A percentile compares a stretch with the other conserved stretches of the same genome.
Conservation (phyloP, 495 filamentous ascomycete species). For the Aspergillus heteromorphus region DNA sequence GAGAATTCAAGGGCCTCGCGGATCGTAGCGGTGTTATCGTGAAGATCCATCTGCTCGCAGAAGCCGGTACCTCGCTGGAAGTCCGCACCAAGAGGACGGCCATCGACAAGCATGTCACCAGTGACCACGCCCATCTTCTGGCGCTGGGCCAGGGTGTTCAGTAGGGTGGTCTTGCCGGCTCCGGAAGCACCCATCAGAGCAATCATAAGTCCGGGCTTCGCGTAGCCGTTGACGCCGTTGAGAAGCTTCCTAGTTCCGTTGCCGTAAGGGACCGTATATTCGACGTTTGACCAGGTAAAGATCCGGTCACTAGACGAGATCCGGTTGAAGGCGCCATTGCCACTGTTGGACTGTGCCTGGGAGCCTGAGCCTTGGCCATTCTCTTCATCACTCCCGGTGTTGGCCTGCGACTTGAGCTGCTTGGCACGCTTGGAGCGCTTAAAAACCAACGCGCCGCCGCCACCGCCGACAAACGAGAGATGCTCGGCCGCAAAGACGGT, state of each 20-base stretch:
- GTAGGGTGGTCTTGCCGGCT: constrained; percentile 74
- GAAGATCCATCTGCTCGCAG: constrained; percentile 83
- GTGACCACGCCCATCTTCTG: constrained; percentile 64
- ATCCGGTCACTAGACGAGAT: constrained; percentile 58
- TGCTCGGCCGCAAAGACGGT: constrained; percentile 57
- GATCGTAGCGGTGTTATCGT: constrained; percentile 62
- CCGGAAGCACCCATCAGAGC: constrained; percentile 82
- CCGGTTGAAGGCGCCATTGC: constrained; percentile 43
- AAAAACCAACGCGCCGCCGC: constrained; percentile 59
- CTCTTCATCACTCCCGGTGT: constrained; percentile 43
- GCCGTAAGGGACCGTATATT: constrained; percentile 67
- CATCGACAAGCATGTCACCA: constrained; percentile 77
- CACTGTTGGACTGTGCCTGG: constrained; percentile 34
- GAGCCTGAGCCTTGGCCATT: constrained; percentile 26
- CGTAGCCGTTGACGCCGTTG: constrained; percentile 68
- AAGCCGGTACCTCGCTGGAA: constrained; percentile 83
- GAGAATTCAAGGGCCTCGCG: constrained; percentile 65
- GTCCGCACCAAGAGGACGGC: constrained; percentile 56
- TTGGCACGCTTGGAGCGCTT: constrained; percentile 60
- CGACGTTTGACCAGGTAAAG: constrained; percentile 71
- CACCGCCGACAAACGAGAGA: constrained; percentile 47
- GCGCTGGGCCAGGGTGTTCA: constrained; percentile 73
- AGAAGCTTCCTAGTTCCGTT: constrained; percentile 66
- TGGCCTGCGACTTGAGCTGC: constrained; percentile 39
- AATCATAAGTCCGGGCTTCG: constrained; percentile 74